phyloP scores from a whole-genome alignment of 2,329 filamentous ascomycete species.

The Claviceps fusiformis region DNA sequence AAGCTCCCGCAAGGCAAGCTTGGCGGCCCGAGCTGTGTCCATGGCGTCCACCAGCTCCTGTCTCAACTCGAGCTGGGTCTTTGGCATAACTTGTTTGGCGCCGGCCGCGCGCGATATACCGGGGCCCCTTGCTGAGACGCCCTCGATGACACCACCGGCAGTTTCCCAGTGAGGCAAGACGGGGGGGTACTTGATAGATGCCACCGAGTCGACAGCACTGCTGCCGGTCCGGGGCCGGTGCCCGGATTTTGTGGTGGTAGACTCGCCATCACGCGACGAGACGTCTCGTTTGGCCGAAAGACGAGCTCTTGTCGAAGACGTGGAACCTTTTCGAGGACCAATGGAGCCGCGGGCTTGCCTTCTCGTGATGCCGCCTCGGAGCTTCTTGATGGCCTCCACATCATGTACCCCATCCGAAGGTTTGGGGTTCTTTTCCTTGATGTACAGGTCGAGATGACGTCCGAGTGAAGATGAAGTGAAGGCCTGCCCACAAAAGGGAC shows the following conservation, averaged over 20 bases:
- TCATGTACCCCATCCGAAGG: constrained; percentile 75
- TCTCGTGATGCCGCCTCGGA: constrained; percentile 75
- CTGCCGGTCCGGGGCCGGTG: constrained; percentile 29
- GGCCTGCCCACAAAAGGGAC: constrained; percentile 74
- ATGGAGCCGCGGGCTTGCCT: constrained; percentile 61
- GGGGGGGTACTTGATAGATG: constrained; percentile 40
- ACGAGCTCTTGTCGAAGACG: constrained; percentile 38
- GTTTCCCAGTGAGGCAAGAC: constrained; percentile 57
- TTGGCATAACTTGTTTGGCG: constrained; percentile 37
- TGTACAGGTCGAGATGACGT: constrained; percentile 85
- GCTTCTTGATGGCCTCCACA: constrained; percentile 73
- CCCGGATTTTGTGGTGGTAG: constrained; percentile 23
- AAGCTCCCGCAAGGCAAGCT: constrained; percentile 73
- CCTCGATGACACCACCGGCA: constrained; percentile 67
- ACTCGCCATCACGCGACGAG: constrained; percentile 25
- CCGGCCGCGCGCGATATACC: constrained; percentile 29
- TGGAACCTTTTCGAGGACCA: constrained; percentile 45
- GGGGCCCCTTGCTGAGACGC: constrained; percentile 38
- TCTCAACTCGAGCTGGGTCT: constrained; percentile 49
- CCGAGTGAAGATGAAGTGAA: constrained; percentile 92
- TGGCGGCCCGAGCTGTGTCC: constrained; percentile 71
- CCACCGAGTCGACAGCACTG: constrained; percentile 29
- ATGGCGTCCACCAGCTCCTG: constrained; percentile 53
- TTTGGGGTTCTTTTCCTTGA: constrained; percentile 87
- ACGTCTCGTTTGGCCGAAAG: constrained; percentile 24